These are phyloP conservation scores for Leishmania aethiopica DNA, from an alignment of 208 protist species.

Conservation along the genomic window DNA sequence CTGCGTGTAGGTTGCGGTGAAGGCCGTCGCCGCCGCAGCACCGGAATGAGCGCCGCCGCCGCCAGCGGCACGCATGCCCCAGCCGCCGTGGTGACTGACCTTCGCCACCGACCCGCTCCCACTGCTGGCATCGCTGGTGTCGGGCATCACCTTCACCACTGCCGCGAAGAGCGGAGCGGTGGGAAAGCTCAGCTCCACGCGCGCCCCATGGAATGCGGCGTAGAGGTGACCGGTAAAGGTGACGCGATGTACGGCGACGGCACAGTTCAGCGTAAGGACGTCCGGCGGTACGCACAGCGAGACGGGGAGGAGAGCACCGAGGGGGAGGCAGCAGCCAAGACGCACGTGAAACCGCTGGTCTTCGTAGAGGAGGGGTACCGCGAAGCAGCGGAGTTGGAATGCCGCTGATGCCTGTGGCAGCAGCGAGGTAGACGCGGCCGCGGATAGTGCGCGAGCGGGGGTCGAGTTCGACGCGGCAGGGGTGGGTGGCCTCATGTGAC, in stretches of 20 bases:
- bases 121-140: not conserved
- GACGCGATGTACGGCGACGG: constrained; percentile 51
- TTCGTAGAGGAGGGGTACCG: constrained; percentile 69
- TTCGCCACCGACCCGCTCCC: not conserved
- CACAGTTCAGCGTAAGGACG: constrained; percentile 64
- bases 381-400: constrained; percentile 62
- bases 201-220: constrained; percentile 51
- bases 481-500: not conserved
- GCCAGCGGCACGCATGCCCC: not conserved
- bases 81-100: not conserved
- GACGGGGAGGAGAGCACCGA: constrained; percentile 51
- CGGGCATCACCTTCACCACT: constrained; percentile 42
- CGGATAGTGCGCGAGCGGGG: not conserved
- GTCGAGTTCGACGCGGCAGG: not conserved
- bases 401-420: not conserved
- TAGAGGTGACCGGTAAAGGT: constrained; percentile 61
- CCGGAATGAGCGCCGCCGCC: not conserved
- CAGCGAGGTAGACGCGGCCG: not conserved
- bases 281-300: constrained; percentile 59
- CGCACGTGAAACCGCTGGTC: constrained; percentile 66
- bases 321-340: constrained; percentile 59
- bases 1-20: constrained; percentile 28
- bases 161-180: constrained; percentile 68
- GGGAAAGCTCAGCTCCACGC: constrained; percentile 74
- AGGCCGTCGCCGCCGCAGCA: constrained; percentile 4